These are phyloP conservation scores for Rhodotorula graminis DNA, from an alignment of 768 basidiomycete species.

Conservation along the genomic window DNA sequence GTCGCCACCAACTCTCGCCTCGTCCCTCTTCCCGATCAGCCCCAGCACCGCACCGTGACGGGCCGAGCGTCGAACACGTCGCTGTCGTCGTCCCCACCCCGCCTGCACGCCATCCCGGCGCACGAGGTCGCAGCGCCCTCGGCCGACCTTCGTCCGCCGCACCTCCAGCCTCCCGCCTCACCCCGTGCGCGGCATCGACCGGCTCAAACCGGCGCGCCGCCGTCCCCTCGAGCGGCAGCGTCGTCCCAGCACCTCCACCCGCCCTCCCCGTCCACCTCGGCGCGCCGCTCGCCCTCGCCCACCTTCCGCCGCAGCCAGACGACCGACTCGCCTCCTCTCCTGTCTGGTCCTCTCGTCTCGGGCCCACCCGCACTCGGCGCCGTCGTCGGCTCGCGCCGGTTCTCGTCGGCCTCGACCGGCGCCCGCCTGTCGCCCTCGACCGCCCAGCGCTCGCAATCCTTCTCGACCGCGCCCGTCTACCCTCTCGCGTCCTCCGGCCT, in stretches of 20 bases:
- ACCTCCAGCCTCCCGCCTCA: background rate
- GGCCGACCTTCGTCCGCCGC: background rate
- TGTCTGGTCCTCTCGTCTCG: too few species aligned
- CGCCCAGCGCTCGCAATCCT: background rate
- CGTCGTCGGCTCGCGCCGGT: background rate
- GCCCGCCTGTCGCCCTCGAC: background rate
- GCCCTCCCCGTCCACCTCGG: background rate
- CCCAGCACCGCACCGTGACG: background rate
- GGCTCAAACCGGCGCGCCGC: background rate
- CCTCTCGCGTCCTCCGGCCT: background rate
- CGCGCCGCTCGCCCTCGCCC: background rate
- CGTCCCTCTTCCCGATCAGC: slow-evolving; percentile 1
- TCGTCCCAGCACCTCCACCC: background rate
- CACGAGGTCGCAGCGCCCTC: background rate
- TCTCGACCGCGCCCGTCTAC: background rate
- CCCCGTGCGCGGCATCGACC: background rate
- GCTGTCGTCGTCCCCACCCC: background rate
- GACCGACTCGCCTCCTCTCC: background rate
- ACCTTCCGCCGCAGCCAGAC: background rate
- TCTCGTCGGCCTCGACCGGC: background rate
- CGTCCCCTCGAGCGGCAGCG: background rate
- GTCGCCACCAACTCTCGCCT: slow-evolving; percentile 20
- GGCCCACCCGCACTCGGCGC: background rate
- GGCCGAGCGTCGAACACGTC: background rate
- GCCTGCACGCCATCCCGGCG: background rate